Evolutionary conservation across 164 flowering plant genomes (phyloP), one percentile per base, ranked within the genome.

Genomic region (Piper longum): DNA sequence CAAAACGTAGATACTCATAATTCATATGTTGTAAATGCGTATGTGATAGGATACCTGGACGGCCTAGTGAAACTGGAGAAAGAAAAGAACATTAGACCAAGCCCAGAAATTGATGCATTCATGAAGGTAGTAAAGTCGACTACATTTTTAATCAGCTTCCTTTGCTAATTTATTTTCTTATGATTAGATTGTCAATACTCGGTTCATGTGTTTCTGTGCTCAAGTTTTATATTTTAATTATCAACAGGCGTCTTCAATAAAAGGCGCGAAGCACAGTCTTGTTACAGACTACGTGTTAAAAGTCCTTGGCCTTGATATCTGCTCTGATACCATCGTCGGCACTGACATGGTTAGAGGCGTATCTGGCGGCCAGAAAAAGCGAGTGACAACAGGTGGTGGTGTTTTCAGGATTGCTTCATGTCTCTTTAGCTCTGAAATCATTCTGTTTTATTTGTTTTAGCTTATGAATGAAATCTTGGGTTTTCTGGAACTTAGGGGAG

Each of bases 301-400:
- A 80, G 85, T 89, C 51, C 96, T 92, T 60, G 96, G 96, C 39
- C 93, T 92, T 64, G 95, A 89, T 76, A 62, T 86, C 16, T 92
- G 96, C 66, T 67, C 88, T 12, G 98, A 87, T 13, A 92, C 91
- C 54, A 7, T 85, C 3, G 91, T 92, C 61, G 96, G 98, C 54
- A 87, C 69, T 79, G 96, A 86, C 19, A 92, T 92, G 98, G 73
- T 77, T 16, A 82, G 98, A 72, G 98, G 98, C 55, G 80, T 92
- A 67, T 89, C 98, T 19, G 96, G 96, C 51, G 98, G 98, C 59
- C 98, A 89, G 71, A 82, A 76, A 63, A 92, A 88, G 78, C 79
- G 96, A 71, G 93, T 92, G 55, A 89, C 96, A 26, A 81, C 98
- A 77, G 96, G 98, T 87, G 64, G 60, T 40, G 5, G 11, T 5